Evolutionary conservation across 1,139 yeast genomes (phyloP), one percentile per base, ranked within the genome.

Genomic region (Hyphopichia burtonii): DNA sequence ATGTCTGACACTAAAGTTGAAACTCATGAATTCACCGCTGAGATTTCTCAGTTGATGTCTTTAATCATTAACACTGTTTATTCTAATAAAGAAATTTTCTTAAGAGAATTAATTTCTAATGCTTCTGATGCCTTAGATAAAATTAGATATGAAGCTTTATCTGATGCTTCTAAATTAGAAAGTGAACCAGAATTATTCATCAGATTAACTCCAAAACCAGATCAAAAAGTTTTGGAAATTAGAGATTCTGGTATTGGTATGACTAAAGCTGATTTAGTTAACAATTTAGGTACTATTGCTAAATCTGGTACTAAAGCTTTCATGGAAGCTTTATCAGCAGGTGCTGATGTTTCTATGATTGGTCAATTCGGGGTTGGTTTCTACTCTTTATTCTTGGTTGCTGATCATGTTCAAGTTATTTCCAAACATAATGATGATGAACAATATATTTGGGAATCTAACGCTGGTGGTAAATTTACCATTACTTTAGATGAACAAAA

Each of bases 291-390:
- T 85, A 93, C 99, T 55, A 94, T 94, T 67, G 99, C 99, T 66
- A 94, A 93, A 79, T 94, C 99, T 55, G 99, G 99, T 77, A 94
- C 99, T 62, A 94, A 94, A 80, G 88, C 96, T 56, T 94, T 94
- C 71, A 93, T 94, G 99, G 99, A 94, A 77, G 99, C 99, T 55
- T 82, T 93, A 57, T 85, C 96, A 55, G 97, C 97, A 55, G 99
- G 99, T 77, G 99, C 99, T 53, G 99, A 94, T 72, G 97, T 94
- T 54, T 90, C 98, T 54, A 94, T 94, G 99, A 94, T 94, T 77
- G 99, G 99, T 82, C 99, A 94, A 78, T 94, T 94, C 79, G 99
- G 99, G 89, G 99, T 94, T 61, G 99, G 99, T 83, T 94, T 94
- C 93, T 94, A 94, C 86, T 93, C 99, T 45, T 81, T 93, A 59